Evolutionary conservation across 257 asterid species (phyloP).

Genomic region (Cynanchum wilfordii): DNA sequence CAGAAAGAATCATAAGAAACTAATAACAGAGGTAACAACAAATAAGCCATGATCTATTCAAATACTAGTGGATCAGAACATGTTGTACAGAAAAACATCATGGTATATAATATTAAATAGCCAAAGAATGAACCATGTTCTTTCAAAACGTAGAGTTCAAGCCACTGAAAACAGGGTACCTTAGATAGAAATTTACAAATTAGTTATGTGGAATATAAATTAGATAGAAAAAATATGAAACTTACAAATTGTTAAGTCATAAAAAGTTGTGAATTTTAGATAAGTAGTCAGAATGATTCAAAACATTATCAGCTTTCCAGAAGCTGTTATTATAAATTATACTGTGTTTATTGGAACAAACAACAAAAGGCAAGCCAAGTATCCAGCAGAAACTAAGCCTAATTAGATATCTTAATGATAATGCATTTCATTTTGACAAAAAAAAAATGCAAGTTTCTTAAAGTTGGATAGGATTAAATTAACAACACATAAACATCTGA

Average conservation of each 20-base stretch:
- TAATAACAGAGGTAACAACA: not conserved
- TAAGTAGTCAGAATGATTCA: not conserved
- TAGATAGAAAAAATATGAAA: not conserved
- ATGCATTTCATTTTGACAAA: too few relatives aligned
- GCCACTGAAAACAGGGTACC: not conserved
- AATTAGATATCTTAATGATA: not conserved
- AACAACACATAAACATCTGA: not conserved
- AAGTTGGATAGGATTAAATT: not conserved
- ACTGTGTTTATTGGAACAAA: not conserved
- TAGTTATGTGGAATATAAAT: not conserved
- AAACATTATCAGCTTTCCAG: not conserved
- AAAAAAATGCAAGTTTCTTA: not conserved
- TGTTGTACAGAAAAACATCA: not conserved
- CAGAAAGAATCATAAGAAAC: constrained; percentile 7
- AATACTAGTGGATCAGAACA: not conserved
- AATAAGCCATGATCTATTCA: not conserved
- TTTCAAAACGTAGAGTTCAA: not conserved
- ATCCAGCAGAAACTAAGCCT: not conserved
- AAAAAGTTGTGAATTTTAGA: not conserved
- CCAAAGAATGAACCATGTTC: not conserved
- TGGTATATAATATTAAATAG: not conserved
- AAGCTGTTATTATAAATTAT: not conserved
- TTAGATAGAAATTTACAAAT: too few relatives aligned
- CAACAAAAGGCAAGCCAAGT: not conserved
- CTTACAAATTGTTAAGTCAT: not conserved